Conservation (phyloP, 2,329 filamentous ascomycete species). For the Aspergillus flavus region DNA sequence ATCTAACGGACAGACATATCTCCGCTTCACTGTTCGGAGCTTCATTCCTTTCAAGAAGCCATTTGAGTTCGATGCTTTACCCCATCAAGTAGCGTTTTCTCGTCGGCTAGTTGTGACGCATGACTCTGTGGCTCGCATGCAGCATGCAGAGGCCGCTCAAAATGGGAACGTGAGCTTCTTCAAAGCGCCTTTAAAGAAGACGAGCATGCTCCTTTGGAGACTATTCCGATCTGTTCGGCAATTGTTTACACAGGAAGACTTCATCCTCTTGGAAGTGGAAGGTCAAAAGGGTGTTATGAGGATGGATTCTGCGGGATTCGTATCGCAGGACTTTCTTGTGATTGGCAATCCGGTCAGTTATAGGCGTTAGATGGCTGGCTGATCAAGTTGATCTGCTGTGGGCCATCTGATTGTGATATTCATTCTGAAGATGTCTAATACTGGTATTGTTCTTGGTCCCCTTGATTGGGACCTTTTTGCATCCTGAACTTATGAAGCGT, state of each 20-base stretch:
- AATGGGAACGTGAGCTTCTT: slow-evolving; percentile 30
- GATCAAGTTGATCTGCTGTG: neutral
- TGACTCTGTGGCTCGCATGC: slow-evolving; percentile 25
- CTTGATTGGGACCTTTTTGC: neutral
- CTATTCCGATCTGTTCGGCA: slow-evolving; percentile 40
- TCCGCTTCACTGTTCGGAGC: slow-evolving; percentile 40
- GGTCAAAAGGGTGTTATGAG: slow-evolving; percentile 39
- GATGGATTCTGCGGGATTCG: slow-evolving; percentile 41
- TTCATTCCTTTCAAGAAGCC: slow-evolving; percentile 43
- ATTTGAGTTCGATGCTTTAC: slow-evolving; percentile 34
- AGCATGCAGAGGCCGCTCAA: slow-evolving; percentile 20
- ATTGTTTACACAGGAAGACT: slow-evolving; percentile 44
- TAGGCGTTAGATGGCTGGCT: slow-evolving; percentile 10
- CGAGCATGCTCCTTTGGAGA: slow-evolving; percentile 34
- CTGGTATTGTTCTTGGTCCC: slow-evolving; percentile 1
- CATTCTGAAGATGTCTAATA: slow-evolving; percentile 20
- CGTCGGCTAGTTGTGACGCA: slow-evolving; percentile 35
- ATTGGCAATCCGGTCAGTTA: slow-evolving; percentile 33
- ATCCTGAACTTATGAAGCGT: neutral
- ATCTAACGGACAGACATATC: slow-evolving; percentile 31
- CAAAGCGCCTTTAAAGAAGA: slow-evolving; percentile 34
- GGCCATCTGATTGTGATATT: neutral
- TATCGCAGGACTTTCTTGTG: slow-evolving; percentile 38
- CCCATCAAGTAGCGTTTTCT: slow-evolving; percentile 38
- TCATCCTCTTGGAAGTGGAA: slow-evolving; percentile 41